A percentile compares a stretch with the other conserved stretches of the same genome.
Evolutionary conservation across 192 early-diverging fungal species (phyloP).

Genomic region (Rhizoclosmatium sp.): DNA sequence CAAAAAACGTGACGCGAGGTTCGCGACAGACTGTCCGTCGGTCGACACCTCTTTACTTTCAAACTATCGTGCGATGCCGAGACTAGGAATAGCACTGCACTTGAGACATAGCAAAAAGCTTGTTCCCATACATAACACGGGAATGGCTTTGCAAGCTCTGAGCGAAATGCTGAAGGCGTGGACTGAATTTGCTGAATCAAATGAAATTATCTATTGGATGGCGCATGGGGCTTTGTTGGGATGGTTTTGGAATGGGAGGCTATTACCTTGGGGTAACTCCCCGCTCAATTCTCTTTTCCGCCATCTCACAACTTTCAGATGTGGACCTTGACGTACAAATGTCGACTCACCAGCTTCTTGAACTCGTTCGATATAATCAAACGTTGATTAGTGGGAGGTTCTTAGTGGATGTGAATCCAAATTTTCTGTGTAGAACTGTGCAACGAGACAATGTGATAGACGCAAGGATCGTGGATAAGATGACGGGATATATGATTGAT

Average conservation of each 20-base stretch:
- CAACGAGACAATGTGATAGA: slow-evolving; percentile 21
- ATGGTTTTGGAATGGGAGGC: slow-evolving; percentile 25
- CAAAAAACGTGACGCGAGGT: not conserved
- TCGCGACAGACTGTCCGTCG: no score
- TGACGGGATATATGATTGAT: slow-evolving; percentile 24
- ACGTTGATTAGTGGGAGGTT: slow-evolving; percentile 17
- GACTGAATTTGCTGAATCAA: slow-evolving; percentile 13
- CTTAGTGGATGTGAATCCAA: slow-evolving; percentile 16
- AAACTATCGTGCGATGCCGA: no score
- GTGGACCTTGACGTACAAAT: slow-evolving; percentile 23
- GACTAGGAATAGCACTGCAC: no score
- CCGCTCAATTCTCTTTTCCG: no score
- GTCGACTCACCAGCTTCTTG: not conserved
- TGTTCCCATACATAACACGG: no score
- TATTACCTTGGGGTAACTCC: slow-evolving; percentile 2
- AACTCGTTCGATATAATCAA: slow-evolving; percentile 20
- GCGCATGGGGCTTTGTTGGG: slow-evolving; percentile 6
- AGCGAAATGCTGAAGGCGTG: slow-evolving; percentile 17
- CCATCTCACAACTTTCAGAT: not conserved
- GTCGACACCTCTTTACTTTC: no score
- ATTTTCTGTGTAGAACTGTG: not conserved
- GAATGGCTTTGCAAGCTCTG: not conserved
- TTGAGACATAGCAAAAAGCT: no score
- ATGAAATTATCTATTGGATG: slow-evolving; percentile 27
- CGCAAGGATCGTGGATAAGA: slow-evolving; percentile 21